Base-by-base conservation (phyloP, 768 basidiomycete species). In the Pisolithus albus region DNA sequence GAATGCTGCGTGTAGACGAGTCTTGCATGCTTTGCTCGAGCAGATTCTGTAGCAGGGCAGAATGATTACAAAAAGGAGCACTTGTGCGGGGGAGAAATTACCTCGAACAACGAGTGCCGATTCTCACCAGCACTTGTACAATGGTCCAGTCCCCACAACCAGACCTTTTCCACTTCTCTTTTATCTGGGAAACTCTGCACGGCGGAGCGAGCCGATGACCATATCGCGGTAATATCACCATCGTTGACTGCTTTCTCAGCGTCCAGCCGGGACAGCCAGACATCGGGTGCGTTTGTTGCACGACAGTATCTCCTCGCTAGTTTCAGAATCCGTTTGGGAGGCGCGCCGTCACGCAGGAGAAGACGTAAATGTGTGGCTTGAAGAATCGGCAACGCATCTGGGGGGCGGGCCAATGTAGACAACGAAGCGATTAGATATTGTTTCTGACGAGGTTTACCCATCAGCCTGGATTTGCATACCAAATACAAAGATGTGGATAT, bases 261-360 rank as follows among this genome's bases (percentile, higher is more conserved):
- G 19, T 68, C 69, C 11, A 86, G 67, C 24, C 79, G 69, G 15
- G 74, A 72, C 11, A 80, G 62, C 81, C 83, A 86, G 24, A 85
- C 71, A 16, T 56, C 56, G 19, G 76, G 66, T 42, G 73, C 70
- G 2, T 61, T 39, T 30, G 71, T 70, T 36, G 59, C 62, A 50
- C 63, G 59, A 3, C 79, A 75, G 61, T 83, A 83, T 57, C 74
- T 74, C 47, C 70, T 68, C 9, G 78, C 76, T 11, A 68, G 59
- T 37, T 61, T 64, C 47, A 76, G 51, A 9, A 73, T 63, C 61
- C 72, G 74, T 28, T 55, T 54, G 50, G 65, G 66, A 56, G 64
- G 61, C 26, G 34, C 28, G 43, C 51, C 50, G 43, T 58, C 52
- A 23, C 50, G 53, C 19, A 67, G 51, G 13, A 76, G 66, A 5